These are phyloP conservation scores for Linaria vulgaris DNA, from an alignment of 257 asterid genomes.

Conservation along the genomic window DNA sequence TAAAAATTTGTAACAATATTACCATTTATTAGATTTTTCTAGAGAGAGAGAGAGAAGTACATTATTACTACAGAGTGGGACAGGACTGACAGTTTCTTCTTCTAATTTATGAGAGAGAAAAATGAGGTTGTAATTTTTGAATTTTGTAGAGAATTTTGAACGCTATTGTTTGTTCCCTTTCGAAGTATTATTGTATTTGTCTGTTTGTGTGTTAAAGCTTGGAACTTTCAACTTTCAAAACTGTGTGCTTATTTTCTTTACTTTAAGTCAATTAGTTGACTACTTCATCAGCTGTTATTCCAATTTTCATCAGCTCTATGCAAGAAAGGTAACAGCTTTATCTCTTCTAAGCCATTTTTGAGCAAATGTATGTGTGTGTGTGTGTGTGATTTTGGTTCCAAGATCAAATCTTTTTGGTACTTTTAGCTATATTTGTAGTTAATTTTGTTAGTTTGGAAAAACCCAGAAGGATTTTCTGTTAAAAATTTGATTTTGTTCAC, in stretches of 20 bases:
- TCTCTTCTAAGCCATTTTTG: conserved; percentile 12
- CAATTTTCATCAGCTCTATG: too few species aligned
- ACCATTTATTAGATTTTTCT: background rate
- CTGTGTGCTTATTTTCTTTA: conserved; percentile 16
- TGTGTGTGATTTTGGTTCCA: conserved; percentile 19
- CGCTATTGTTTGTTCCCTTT: conserved; percentile 23
- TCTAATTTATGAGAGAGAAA: conserved; percentile 25
- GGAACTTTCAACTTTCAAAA: conserved; percentile 21
- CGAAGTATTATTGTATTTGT: conserved; percentile 30
- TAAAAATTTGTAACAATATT: background rate
- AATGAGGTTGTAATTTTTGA: conserved; percentile 45
- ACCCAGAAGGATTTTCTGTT: background rate
- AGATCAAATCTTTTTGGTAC: conserved; percentile 11
- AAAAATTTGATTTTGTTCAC: too few species aligned
- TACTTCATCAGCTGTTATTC: background rate
- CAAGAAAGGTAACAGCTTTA: conserved; percentile 21
- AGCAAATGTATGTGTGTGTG: background rate
- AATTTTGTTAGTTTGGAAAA: background rate
- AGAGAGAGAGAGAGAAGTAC: conserved; percentile 27
- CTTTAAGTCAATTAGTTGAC: background rate
- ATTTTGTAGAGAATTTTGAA: conserved; percentile 29
- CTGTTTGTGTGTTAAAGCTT: conserved; percentile 26
- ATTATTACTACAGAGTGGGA: too few species aligned
- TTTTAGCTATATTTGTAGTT: background rate
- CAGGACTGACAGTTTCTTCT: conserved; percentile 44